Percentiles rank a stretch among this genome's conserved stretches.
These are phyloP conservation scores for Fusarium buharicum DNA, from an alignment of 2,329 filamentous ascomycete genomes.

Conservation along the genomic window DNA sequence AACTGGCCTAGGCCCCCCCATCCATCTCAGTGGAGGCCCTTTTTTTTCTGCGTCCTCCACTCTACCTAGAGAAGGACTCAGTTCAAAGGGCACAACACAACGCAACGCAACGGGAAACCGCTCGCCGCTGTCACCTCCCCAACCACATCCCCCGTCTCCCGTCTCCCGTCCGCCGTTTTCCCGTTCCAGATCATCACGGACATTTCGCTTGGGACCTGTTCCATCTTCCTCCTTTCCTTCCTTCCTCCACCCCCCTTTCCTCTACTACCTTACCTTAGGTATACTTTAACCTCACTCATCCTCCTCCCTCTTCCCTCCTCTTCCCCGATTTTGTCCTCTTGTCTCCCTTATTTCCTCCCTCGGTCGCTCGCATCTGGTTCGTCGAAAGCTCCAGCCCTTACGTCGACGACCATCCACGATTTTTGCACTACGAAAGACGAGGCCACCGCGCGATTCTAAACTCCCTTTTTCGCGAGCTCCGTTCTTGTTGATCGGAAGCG, in stretches of 20 bases:
- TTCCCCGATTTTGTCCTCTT: slow-evolving; percentile 25
- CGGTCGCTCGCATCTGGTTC: slow-evolving; percentile 23
- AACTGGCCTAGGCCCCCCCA: slow-evolving; percentile 23
- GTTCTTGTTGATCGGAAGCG: slow-evolving; percentile 11
- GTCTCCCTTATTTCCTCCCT: slow-evolving; percentile 25
- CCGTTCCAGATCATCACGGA: slow-evolving; percentile 44
- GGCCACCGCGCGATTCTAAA: slow-evolving; percentile 13
- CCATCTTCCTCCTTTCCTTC: slow-evolving; percentile 34
- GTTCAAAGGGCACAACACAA: slow-evolving; percentile 17
- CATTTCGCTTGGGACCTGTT: slow-evolving; percentile 36
- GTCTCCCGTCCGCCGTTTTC: slow-evolving; percentile 43
- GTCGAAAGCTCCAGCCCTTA: slow-evolving; percentile 30
- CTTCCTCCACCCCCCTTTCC: slow-evolving; percentile 22
- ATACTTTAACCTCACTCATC: slow-evolving; percentile 20
- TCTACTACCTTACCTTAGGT: neutral
- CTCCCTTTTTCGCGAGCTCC: slow-evolving; percentile 14
- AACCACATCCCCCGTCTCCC: slow-evolving; percentile 43
- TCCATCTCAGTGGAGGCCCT: slow-evolving; percentile 13
- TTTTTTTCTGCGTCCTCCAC: slow-evolving; percentile 32
- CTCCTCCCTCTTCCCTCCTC: slow-evolving; percentile 26
- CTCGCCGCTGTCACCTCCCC: slow-evolving; percentile 43
- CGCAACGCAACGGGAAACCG: slow-evolving; percentile 31
- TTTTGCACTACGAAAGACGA: slow-evolving; percentile 33
- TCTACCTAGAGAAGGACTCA: slow-evolving; percentile 11
- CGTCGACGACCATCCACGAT: slow-evolving; percentile 34